Percentiles rank a stretch among this genome's conserved stretches.
These are phyloP conservation scores for Usnea hakonensis DNA, from an alignment of 495 filamentous ascomycete species.

Conservation along the genomic window DNA sequence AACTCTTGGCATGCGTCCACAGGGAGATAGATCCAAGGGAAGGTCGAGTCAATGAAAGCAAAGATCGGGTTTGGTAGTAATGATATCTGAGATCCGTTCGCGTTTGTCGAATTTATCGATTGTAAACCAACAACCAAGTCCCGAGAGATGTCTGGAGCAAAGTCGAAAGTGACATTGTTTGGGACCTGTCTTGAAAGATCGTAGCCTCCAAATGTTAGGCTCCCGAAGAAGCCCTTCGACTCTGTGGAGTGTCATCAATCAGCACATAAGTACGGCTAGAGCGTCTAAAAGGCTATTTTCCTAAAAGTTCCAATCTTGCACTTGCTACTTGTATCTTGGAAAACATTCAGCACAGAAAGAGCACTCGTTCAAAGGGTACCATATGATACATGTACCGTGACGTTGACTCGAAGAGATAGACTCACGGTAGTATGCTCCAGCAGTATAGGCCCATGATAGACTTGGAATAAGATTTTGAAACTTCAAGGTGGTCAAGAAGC, in stretches of 20 bases:
- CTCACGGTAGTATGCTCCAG: slow-evolving; percentile 42
- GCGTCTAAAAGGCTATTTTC: background rate
- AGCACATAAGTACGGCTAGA: background rate
- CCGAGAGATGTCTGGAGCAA: slow-evolving; percentile 37
- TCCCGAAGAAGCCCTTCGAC: slow-evolving; percentile 40
- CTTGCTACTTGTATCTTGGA: background rate
- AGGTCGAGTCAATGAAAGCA: slow-evolving; percentile 46
- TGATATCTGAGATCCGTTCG: slow-evolving; percentile 9
- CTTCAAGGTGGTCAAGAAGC: slow-evolving; percentile 40
- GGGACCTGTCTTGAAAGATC: slow-evolving; percentile 42
- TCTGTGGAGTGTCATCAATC: slow-evolving; percentile 33
- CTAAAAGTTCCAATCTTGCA: background rate
- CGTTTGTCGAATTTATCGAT: slow-evolving; percentile 34
- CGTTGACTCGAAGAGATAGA: background rate
- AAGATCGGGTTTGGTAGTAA: slow-evolving; percentile 20
- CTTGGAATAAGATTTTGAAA: slow-evolving; percentile 39
- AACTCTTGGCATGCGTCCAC: slow-evolving; percentile 42
- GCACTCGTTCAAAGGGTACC: background rate
- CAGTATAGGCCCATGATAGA: slow-evolving; percentile 48
- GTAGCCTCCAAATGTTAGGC: slow-evolving; percentile 50
- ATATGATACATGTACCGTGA: background rate
- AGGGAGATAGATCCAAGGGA: slow-evolving; percentile 49
- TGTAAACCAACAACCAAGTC: slow-evolving; percentile 46
- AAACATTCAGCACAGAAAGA: background rate
- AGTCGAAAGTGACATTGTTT: slow-evolving; percentile 34